Percentiles rank a stretch among this genome's conserved stretches.
phyloP scores from a whole-genome alignment of 176 grass and related monocot species.

The Juncus inflexus region DNA sequence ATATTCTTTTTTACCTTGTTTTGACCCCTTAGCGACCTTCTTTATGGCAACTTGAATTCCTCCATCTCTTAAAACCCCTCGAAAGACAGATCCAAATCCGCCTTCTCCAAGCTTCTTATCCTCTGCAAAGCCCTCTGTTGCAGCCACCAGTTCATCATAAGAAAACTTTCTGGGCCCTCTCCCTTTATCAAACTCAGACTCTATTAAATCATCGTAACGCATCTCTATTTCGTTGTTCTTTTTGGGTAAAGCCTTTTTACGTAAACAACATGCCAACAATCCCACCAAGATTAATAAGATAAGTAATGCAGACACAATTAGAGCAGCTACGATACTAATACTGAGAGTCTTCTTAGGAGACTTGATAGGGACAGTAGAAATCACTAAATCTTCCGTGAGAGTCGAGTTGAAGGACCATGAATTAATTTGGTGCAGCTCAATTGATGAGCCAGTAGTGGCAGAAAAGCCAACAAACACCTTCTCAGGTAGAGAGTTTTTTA shows the following conservation, averaged over 20 bases:
- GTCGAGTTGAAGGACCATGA: slow-evolving; percentile 34
- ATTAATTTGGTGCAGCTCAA: slow-evolving; percentile 20
- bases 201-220: background rate
- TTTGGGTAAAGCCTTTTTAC: background rate
- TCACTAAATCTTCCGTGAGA: background rate
- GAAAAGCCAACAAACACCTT: slow-evolving; percentile 32
- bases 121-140: slow-evolving; percentile 25
- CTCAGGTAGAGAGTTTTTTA: slow-evolving; percentile 20
- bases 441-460: slow-evolving; percentile 14
- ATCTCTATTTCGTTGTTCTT: background rate
- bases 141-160: slow-evolving; percentile 20
- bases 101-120: slow-evolving; percentile 31
- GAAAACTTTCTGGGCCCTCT: slow-evolving; percentile 20
- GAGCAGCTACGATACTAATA: background rate
- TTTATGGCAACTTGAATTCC: slow-evolving; percentile 30
- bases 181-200: slow-evolving; percentile 13
- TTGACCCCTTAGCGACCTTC: slow-evolving; percentile 23
- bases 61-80: slow-evolving; percentile 13
- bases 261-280: background rate
- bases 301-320: background rate
- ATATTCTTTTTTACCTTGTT: slow-evolving; percentile 36
- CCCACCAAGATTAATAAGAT: background rate
- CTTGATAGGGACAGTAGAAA: too few relatives aligned
- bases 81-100: slow-evolving; percentile 33
- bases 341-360: background rate